phyloP scores from a whole-genome alignment of 352 stramenopile genomes.

The Pythium grandisporangium region DNA sequence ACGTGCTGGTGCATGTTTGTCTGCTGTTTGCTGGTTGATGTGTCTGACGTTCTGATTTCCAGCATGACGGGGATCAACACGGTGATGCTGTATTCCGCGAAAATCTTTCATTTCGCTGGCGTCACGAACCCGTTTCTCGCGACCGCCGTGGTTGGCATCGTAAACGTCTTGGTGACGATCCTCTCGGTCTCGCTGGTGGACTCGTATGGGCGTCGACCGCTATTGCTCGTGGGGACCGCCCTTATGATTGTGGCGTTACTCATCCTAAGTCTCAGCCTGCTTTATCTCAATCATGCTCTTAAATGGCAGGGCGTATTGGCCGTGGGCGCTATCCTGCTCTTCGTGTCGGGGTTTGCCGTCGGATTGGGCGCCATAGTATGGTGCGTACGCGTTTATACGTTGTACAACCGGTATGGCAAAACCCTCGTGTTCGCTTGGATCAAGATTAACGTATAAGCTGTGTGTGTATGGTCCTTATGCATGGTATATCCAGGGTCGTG shows the following conservation, averaged over 20 bases:
- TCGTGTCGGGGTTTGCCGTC: slow-evolving; percentile 80
- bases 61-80: slow-evolving; percentile 89
- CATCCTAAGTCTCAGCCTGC: slow-evolving; percentile 55
- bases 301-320: slow-evolving; percentile 49
- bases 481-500: slow-evolving; percentile 46
- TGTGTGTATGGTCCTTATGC: background rate
- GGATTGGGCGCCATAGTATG: slow-evolving; percentile 74
- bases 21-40: no score
- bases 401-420: no score
- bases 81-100: slow-evolving; percentile 88
- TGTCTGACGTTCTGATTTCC: no score
- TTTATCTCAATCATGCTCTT: slow-evolving; percentile 41
- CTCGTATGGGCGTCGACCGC: slow-evolving; percentile 51
- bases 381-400: slow-evolving; percentile 24
- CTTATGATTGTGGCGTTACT: slow-evolving; percentile 69
- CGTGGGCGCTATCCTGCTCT: slow-evolving; percentile 69
- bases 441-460: no score
- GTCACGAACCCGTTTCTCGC: slow-evolving; percentile 81
- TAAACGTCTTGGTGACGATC: slow-evolving; percentile 75
- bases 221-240: slow-evolving; percentile 58
- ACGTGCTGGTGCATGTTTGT: background rate
- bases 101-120: slow-evolving; percentile 87
- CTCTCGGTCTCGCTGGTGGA: slow-evolving; percentile 73
- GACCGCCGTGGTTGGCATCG: slow-evolving; percentile 59
- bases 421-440: no score